phyloP scores from a whole-genome alignment of 441 rosid genomes.

The Adansonia gregorii region DNA sequence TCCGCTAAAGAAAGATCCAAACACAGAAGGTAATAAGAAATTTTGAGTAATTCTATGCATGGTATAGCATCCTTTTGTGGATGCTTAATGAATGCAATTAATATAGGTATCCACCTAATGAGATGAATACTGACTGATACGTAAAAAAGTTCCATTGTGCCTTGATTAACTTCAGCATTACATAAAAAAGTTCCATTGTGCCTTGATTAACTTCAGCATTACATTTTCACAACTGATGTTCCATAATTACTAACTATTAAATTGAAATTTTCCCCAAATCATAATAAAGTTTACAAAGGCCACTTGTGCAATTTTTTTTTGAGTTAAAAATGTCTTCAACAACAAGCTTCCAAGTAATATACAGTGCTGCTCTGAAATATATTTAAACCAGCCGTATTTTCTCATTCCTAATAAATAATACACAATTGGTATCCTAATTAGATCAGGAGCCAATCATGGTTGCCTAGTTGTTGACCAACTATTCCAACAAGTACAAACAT shows the following conservation, averaged over 20 bases:
- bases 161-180: conserved; percentile 10
- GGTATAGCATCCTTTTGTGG: neutral
- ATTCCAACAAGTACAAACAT: neutral
- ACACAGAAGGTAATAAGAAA: neutral
- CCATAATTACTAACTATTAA: neutral
- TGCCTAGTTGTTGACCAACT: conserved; percentile 1
- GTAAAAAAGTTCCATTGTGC: neutral
- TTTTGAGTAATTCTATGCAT: conserved; percentile 3
- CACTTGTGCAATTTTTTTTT: conserved; percentile 10
- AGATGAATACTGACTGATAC: neutral
- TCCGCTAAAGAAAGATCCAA: neutral
- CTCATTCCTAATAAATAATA: conserved; percentile 18
- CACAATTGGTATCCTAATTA: neutral
- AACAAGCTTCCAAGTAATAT: neutral
- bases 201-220: conserved; percentile 15
- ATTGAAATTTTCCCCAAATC: conserved; percentile 9
- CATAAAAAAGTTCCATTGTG: neutral
- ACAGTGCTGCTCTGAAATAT: neutral
- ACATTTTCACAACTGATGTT: conserved; percentile 6
- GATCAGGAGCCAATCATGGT: neutral
- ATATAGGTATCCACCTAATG: neutral
- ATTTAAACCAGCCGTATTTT: conserved; percentile 18
- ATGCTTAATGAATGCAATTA: neutral
- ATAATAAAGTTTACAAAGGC: neutral
- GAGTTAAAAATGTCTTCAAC: neutral